A percentile compares a stretch with the other conserved stretches of the same genome.
These are phyloP conservation scores for Zizania latifolia DNA, from an alignment of 176 grass and related monocot genomes.

Conservation along the genomic window DNA sequence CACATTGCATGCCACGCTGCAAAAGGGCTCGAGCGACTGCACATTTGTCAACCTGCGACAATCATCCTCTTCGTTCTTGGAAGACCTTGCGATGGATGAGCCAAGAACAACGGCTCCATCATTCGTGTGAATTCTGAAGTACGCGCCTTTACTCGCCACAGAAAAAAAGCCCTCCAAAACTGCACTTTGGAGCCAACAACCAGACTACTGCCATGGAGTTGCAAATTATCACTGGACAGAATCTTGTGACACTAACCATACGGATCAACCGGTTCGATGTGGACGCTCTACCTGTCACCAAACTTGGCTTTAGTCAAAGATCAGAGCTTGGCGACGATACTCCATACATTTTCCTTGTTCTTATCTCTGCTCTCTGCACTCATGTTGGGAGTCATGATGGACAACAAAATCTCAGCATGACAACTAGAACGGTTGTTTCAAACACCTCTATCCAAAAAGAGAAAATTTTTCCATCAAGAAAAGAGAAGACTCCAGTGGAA, in stretches of 20 bases:
- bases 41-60: too few species aligned
- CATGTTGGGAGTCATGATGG: neutral
- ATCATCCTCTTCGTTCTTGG: neutral
- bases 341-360: neutral
- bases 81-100: neutral
- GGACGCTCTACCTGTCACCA: conserved; percentile 23
- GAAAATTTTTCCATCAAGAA: neutral
- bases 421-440: neutral
- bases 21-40: too few species aligned
- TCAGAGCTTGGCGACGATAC: neutral
- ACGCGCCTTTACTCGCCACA: neutral
- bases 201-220: neutral
- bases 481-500: neutral
- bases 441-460: neutral
- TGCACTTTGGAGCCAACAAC: neutral
- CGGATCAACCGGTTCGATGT: conserved; percentile 27
- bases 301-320: conserved; percentile 2
- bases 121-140: neutral
- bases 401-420: neutral
- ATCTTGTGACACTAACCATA: conserved; percentile 40
- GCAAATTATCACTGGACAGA: neutral
- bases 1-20: too few species aligned
- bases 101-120: neutral
- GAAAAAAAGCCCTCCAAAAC: neutral
- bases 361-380: neutral